Base-by-base conservation (phyloP, 768 basidiomycete species). In the Suillus alpinus region DNA sequence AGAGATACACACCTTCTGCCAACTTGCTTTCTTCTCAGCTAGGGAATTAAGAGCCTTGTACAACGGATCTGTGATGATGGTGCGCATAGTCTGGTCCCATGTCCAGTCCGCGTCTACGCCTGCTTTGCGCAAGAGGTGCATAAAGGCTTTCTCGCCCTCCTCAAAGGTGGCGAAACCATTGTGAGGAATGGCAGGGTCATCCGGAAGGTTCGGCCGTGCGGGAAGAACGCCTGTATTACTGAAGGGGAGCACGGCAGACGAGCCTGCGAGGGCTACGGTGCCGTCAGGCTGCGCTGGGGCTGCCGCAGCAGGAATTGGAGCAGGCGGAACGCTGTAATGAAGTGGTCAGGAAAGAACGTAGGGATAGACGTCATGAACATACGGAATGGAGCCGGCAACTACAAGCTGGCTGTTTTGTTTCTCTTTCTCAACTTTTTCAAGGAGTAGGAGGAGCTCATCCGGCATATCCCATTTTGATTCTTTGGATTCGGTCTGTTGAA, bases 391-490 rank as follows among this genome's bases (percentile, higher is more conserved):
- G 47, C 63, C 64, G 3, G 72, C 73, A 39, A 77, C 70, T 56
- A 79, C 77, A 50, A 75, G 76, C 51, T 73, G 67, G 26, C 70
- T 77, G 13, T 70, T 68, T 52, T 79, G 80, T 4, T 77, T 76
- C 62, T 93, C 90, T 71, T 91, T 90, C 73, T 94, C 91, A 0
- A 95, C 89, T 66, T 88, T 91, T 71, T 92, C 89, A 40, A 94
- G 80, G 26, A 95, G 75, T n/a, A 92, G 80, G 26, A 89, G 76
- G 31, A 99, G 84, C 68, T 98, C 95, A 58, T 94, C 88, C 10
- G 97, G 97, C 86, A 96, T 90, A 61, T 96, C 94, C 97, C 97
- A 98, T 78, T 95, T 94, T 2, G 95, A 96, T 75, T 96, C 92
- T 67, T 94, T 96, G 34, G 87, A 84, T 44, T 91, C 87, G 36